A percentile compares a stretch with the other conserved stretches of the same genome.
Evolutionary conservation across 176 grass and related monocot species (phyloP).

Genomic region (Alopecurus myosuroides): DNA sequence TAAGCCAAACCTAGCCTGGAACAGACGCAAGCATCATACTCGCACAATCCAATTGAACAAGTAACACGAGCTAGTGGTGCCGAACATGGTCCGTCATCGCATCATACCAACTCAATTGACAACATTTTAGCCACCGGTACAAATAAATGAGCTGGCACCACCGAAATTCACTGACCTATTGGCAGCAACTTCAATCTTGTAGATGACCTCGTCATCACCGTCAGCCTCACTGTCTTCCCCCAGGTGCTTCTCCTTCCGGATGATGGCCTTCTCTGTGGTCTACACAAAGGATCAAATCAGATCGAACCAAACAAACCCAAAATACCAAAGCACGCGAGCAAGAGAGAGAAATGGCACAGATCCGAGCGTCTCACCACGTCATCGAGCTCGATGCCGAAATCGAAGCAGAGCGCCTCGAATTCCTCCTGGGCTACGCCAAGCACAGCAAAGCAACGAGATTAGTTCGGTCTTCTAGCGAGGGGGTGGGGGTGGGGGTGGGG

Average conservation of each 20-base stretch:
- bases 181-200: conserved; percentile 86
- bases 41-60: background rate
- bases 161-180: conserved; percentile 55
- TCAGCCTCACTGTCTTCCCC: conserved; percentile 47
- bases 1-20: background rate
- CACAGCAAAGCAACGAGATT: background rate
- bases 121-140: background rate
- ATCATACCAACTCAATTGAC: background rate
- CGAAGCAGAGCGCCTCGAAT: conserved; percentile 82
- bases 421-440: conserved; percentile 60
- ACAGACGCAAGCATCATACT: background rate
- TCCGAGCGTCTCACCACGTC: conserved; percentile 57
- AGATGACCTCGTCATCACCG: conserved; percentile 80
- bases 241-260: conserved; percentile 88
- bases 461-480: background rate
- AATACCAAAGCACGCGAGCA: background rate
- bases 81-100: background rate
- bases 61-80: background rate
- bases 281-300: background rate
- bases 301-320: background rate
- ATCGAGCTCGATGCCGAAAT: conserved; percentile 97
- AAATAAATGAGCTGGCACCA: background rate
- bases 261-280: conserved; percentile 94
- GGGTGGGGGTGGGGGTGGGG: background rate
- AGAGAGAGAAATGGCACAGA: background rate